Evolutionary conservation across 2,329 filamentous ascomycete genomes (phyloP).

Genomic region (Hortaea sp.): DNA sequence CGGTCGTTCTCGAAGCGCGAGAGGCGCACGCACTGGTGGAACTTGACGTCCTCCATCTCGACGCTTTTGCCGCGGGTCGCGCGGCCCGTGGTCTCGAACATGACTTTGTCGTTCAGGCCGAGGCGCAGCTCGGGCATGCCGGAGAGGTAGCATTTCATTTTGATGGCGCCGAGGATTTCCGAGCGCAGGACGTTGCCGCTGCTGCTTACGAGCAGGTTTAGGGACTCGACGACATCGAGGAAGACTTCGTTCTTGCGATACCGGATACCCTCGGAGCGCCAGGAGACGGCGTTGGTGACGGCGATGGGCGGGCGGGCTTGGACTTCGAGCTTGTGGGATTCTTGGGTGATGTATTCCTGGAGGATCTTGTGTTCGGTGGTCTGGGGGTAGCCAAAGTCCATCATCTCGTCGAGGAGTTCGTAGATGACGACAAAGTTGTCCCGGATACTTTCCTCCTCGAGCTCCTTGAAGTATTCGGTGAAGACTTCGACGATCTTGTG

Average conservation of each 20-base stretch:
- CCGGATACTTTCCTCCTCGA: slow-evolving; percentile 96
- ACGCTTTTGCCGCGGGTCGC: slow-evolving; percentile 93
- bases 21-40: slow-evolving; percentile 93
- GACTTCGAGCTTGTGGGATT: slow-evolving; percentile 96
- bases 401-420: slow-evolving; percentile 98
- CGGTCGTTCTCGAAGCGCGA: slow-evolving; percentile 97
- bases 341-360: slow-evolving; percentile 93
- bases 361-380: slow-evolving; percentile 98
- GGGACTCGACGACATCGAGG: slow-evolving; percentile 89
- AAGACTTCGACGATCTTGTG: slow-evolving; percentile 98
- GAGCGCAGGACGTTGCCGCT: slow-evolving; percentile 92
- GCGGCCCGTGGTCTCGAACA: slow-evolving; percentile 96
- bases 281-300: slow-evolving; percentile 95
- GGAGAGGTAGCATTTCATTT: slow-evolving; percentile 99
- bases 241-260: slow-evolving; percentile 99
- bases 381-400: slow-evolving; percentile 99
- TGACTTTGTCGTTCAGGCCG: slow-evolving; percentile 96
- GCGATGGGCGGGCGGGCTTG: slow-evolving; percentile 94
- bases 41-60: slow-evolving; percentile 99
- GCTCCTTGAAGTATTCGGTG: slow-evolving; percentile 98
- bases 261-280: slow-evolving; percentile 93
- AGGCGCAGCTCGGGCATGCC: slow-evolving; percentile 95
- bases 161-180: slow-evolving; percentile 92
- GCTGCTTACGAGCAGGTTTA: slow-evolving; percentile 89
- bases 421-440: slow-evolving; percentile 99